Evolutionary conservation across 192 early-diverging fungal species (phyloP).

Genomic region (Radiomyces spectabilis): DNA sequence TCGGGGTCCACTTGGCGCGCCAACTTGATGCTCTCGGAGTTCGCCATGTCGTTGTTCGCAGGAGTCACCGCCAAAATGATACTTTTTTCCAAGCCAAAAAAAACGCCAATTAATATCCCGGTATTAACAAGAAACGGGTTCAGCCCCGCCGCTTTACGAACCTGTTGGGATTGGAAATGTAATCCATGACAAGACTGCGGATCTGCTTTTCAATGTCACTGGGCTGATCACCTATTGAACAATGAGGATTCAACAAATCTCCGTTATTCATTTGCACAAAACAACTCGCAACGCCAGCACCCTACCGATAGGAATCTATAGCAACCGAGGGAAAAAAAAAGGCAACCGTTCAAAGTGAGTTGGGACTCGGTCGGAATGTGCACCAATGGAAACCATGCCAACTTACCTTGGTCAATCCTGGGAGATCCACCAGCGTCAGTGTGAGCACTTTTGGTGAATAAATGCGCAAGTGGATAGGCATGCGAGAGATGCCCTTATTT

Average conservation of each 20-base stretch:
- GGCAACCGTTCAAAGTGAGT: too few relatives aligned
- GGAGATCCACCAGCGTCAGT: constrained; percentile 77
- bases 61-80: constrained; percentile 78
- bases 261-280: neutral
- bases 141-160: constrained; percentile 3
- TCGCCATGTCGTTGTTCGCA: constrained; percentile 75
- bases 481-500: constrained; percentile 73
- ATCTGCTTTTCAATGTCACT: constrained; percentile 78
- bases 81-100: constrained; percentile 24
- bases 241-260: too few relatives aligned
- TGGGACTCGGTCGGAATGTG: too few relatives aligned
- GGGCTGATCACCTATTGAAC: constrained; percentile 69
- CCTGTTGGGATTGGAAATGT: constrained; percentile 76
- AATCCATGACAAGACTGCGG: constrained; percentile 66
- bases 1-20: constrained; percentile 81
- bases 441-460: constrained; percentile 70
- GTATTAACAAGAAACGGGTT: neutral
- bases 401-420: constrained; percentile 72
- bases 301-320: constrained; percentile 34
- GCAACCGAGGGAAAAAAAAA: neutral
- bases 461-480: constrained; percentile 73
- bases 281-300: too few relatives aligned
- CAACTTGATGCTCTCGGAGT: constrained; percentile 79
- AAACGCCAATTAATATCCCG: neutral
- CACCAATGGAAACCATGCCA: neutral